Conservation (phyloP, 768 basidiomycete species). For the Lactarius evosmus region DNA sequence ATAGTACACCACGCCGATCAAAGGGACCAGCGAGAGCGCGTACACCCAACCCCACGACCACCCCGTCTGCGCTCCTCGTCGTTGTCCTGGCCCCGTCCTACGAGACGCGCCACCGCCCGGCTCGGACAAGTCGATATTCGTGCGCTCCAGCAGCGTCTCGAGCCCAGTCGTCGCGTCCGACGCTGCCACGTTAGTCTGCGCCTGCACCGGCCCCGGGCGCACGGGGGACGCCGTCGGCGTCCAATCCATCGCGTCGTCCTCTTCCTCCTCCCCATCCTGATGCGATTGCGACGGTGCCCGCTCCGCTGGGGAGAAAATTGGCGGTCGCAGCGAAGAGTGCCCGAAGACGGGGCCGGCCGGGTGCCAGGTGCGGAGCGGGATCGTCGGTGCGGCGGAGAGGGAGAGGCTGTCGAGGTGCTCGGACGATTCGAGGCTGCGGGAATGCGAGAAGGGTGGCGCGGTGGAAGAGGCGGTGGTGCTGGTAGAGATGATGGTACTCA, state of each 20-base stretch:
- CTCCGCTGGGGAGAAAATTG: conserved; percentile 34
- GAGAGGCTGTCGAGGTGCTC: conserved; percentile 57
- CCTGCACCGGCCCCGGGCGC: not conserved
- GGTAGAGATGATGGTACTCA: not conserved
- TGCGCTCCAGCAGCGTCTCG: conserved; percentile 24
- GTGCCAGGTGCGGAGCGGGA: conserved; percentile 38
- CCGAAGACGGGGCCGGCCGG: conserved; percentile 60
- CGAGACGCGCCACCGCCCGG: not conserved
- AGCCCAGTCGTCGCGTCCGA: conserved; percentile 23
- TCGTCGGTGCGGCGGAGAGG: conserved; percentile 61
- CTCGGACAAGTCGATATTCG: conserved; percentile 21
- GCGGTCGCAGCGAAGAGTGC: conserved; percentile 52
- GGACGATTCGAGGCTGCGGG: conserved; percentile 39
- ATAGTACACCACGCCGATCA: conserved; percentile 16
- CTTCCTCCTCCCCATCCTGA: conserved; percentile 24
- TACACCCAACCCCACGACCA: conserved; percentile 23
- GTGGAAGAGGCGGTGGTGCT: conserved; percentile 2
- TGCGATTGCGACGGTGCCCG: too few species aligned
- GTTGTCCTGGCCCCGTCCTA: not conserved
- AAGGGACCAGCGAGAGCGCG: conserved; percentile 12
- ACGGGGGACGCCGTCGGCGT: conserved; percentile 45
- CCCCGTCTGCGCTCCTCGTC: not conserved
- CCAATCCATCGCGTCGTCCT: conserved; percentile 61
- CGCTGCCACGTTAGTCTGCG: not conserved
- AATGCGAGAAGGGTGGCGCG: conserved; percentile 22